phyloP scores from a whole-genome alignment of 345 rosid species.

The Citrus hindsii region DNA sequence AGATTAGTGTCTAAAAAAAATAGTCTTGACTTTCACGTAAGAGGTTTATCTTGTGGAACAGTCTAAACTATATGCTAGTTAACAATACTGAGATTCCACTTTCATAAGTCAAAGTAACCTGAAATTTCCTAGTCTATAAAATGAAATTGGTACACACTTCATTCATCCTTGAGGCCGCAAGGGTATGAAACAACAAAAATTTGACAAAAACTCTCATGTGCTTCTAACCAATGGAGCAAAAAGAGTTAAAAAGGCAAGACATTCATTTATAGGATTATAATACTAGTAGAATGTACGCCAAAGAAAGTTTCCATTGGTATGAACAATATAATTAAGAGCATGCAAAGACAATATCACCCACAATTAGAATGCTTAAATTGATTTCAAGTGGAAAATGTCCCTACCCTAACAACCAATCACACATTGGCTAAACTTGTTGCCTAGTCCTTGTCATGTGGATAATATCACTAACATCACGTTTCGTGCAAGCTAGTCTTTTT shows the following conservation, averaged over 20 bases:
- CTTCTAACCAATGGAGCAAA: not conserved
- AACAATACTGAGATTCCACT: not conserved
- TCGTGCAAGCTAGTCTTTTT: no score
- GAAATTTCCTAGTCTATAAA: no score
- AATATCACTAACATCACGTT: no score
- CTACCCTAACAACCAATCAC: no score
- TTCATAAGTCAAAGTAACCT: not conserved
- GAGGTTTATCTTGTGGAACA: not conserved
- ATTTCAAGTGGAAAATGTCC: no score
- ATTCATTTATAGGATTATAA: not conserved
- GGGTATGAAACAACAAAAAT: no score
- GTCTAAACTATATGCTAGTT: not conserved
- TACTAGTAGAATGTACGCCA: not conserved
- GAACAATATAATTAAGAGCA: not conserved
- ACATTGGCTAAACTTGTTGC: no score
- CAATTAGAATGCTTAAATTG: not conserved
- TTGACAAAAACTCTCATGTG: no score
- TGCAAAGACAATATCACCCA: not conserved
- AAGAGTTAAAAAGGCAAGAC: not conserved
- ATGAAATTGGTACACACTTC: no score
- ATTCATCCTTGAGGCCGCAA: no score
- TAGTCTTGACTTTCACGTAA: not conserved
- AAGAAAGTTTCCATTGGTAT: not conserved
- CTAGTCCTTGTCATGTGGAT: no score
- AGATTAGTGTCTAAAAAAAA: not conserved